phyloP scores from a whole-genome alignment of 768 basidiomycete genomes.

The Epithele typhae region DNA sequence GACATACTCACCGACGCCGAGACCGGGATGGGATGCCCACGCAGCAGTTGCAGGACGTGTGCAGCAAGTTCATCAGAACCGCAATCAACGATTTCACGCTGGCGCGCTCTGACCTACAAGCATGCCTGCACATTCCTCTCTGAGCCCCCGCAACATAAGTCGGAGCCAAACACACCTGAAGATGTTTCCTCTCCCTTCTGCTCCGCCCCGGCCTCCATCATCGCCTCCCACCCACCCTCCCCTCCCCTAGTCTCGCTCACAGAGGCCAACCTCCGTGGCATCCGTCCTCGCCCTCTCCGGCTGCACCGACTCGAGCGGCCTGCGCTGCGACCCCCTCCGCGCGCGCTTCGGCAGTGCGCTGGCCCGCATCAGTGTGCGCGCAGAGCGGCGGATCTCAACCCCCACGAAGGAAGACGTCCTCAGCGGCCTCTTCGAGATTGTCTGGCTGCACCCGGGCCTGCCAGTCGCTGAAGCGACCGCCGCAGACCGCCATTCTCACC shows the following conservation, averaged over 20 bases:
- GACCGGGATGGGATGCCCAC: too few relatives aligned
- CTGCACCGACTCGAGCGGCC: conserved; percentile 24
- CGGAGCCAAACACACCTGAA: conserved; percentile 10
- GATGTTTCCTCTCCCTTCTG: conserved; percentile 15
- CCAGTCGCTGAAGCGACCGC: background rate
- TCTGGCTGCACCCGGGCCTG: conserved; percentile 17
- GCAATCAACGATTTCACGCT: conserved; percentile 31
- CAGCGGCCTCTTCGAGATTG: conserved; percentile 29
- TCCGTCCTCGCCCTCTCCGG: conserved; percentile 30
- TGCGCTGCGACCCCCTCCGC: conserved; percentile 26
- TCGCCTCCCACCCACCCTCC: conserved; percentile 9
- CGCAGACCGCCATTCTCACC: background rate
- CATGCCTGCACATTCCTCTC: conserved; percentile 24
- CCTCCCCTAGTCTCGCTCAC: conserved; percentile 15
- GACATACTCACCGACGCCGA: too few relatives aligned
- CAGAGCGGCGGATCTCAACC: conserved; percentile 24
- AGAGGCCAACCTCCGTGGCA: conserved; percentile 25
- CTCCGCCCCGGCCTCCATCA: conserved; percentile 13
- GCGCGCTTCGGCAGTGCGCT: conserved; percentile 27
- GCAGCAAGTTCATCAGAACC: too few relatives aligned
- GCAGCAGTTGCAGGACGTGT: too few relatives aligned
- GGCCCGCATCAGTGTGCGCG: conserved; percentile 23
- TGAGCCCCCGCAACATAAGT: too few relatives aligned
- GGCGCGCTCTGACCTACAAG: conserved; percentile 32
- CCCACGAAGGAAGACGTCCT: conserved; percentile 29